These are phyloP conservation scores for Globomyces pollinis-pini DNA, from an alignment of 192 early-diverging fungal species.

Conservation along the genomic window DNA sequence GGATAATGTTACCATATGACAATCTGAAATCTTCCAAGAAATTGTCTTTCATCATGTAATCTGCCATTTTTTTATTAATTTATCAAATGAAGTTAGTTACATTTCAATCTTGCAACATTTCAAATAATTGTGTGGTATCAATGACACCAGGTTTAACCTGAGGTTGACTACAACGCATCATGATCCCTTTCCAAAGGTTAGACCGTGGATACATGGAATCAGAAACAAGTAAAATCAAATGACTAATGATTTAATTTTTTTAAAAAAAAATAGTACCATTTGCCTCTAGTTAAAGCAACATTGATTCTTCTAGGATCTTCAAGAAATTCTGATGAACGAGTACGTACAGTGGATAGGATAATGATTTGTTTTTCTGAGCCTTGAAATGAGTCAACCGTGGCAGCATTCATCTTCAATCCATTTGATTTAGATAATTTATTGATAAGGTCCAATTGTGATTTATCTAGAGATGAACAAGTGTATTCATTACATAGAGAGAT, in stretches of 20 bases:
- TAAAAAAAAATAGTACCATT: conserved; percentile 25
- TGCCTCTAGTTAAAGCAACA: conserved; percentile 66
- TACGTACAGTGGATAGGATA: conserved; percentile 59
- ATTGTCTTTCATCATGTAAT: too few species aligned
- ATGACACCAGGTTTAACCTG: too few species aligned
- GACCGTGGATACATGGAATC: too few species aligned
- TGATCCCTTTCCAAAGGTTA: too few species aligned
- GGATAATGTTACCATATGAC: too few species aligned
- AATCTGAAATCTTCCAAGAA: too few species aligned
- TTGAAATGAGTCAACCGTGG: conserved; percentile 70
- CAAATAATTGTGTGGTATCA: too few species aligned
- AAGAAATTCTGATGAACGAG: conserved; percentile 49
- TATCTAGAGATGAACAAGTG: conserved; percentile 62
- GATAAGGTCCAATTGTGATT: conserved; percentile 36
- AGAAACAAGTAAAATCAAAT: too few species aligned
- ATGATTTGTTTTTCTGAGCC: conserved; percentile 75
- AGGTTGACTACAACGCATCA: too few species aligned
- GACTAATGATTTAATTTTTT: neutral
- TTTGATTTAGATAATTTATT: conserved; percentile 3
- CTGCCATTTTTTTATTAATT: too few species aligned
- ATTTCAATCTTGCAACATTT: too few species aligned
- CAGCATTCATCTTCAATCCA: conserved; percentile 40
- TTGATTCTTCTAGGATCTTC: conserved; percentile 62
- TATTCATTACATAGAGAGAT: conserved; percentile 34
- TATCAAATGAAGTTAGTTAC: too few species aligned